Evolutionary conservation across 768 basidiomycete species (phyloP), one percentile per base, ranked within the genome.

Genomic region (Mrakia frigida): DNA sequence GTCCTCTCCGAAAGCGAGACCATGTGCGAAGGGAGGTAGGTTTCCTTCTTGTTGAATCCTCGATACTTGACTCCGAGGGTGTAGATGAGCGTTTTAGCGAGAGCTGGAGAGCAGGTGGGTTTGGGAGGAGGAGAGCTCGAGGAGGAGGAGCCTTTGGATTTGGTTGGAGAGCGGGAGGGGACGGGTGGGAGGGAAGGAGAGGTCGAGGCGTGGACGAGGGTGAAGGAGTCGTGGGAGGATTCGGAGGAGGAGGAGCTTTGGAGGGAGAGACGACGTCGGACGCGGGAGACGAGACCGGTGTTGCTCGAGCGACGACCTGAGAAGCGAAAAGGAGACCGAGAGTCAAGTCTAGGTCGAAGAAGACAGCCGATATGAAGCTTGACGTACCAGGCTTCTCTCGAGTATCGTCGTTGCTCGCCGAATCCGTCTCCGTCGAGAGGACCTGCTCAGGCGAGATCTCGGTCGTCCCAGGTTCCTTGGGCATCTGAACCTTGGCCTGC

Each of bases 31-130:
- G 91, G 88, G 11, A 90, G 90, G 81, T 99, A 99, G 43, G 86
- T 85, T 79, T 92, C 90, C 78, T 93, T 90, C 83, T 91, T 89
- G 83, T 92, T 92, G 83, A 98, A 87, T 0, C 95, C 94, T 63
- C 90, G 90, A 80, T 92, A 97, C 83, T 96, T 96, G 78, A 98
- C 93, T 7, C 96, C 96, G 73, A 96, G 89, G 7, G 96, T 98
- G 83, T 98, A 98, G 37, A 98, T 91, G 28, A 98, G 87, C 16
- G 98, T 86, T 2, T 87, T 85, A 0, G 89, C 88, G 2, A 98
- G 87, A 2, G 87, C 86, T 35, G 87, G 82, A 0, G 94, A 94
- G 89, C 53, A 52, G 10, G 67, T 33, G 13, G n/a, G 28, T 35
- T 28, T 72, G 78, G 61, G 78, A 79, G 50, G 80, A 50, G 46